A percentile compares a stretch with the other conserved stretches of the same genome.
These are phyloP conservation scores for Kalaharituber pfeilii DNA, from an alignment of 2,329 filamentous ascomycete genomes.

Conservation along the genomic window DNA sequence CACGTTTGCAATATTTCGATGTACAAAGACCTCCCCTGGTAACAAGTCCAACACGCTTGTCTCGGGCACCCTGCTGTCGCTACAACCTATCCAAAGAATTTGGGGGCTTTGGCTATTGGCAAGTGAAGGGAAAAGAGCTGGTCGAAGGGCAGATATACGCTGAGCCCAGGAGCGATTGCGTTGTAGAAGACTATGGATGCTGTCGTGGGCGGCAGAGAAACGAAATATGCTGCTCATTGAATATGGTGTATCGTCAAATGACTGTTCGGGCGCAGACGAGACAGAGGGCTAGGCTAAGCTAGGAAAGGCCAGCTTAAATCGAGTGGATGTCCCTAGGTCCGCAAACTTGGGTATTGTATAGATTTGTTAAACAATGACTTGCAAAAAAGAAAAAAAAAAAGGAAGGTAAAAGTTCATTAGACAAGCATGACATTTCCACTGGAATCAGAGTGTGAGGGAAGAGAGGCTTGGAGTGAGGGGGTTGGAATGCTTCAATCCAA, in stretches of 20 bases:
- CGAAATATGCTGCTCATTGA: constrained; percentile 9
- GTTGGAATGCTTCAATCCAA: too few species aligned
- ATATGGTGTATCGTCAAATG: neutral
- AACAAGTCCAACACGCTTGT: constrained; percentile 62
- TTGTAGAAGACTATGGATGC: constrained; percentile 17
- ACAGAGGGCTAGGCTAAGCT: neutral
- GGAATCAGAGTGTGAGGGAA: too few species aligned
- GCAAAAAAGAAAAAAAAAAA: neutral
- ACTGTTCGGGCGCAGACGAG: neutral
- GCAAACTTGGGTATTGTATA: neutral
- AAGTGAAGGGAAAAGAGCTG: neutral
- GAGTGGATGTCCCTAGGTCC: neutral
- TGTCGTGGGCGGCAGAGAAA: constrained; percentile 16
- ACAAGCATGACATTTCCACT: too few species aligned
- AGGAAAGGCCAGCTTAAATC: neutral
- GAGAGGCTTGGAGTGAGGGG: too few species aligned
- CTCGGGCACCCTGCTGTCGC: constrained; percentile 70
- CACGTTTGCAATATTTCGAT: constrained; percentile 82
- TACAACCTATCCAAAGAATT: constrained; percentile 64
- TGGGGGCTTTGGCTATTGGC: neutral
- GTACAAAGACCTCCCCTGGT: constrained; percentile 72
- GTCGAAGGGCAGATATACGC: neutral
- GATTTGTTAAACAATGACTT: neutral
- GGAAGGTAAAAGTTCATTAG: too few species aligned
- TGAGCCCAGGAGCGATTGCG: constrained; percentile 10